Evolutionary conservation across 176 grass and related monocot genomes (phyloP), one percentile per base, ranked within the genome.

Genomic region (Metroxylon sagu): DNA sequence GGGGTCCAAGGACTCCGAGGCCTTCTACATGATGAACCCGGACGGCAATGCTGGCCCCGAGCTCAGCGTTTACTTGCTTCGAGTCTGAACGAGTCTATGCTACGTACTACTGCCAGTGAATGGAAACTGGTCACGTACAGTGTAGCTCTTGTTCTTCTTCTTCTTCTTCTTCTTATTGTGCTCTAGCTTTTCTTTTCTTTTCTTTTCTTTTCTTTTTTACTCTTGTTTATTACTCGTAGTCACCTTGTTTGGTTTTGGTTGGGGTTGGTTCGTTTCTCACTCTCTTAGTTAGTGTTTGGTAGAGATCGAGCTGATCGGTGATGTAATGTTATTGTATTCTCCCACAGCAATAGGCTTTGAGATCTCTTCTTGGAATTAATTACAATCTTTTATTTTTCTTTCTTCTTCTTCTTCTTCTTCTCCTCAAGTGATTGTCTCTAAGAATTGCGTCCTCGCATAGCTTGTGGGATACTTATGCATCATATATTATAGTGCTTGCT

Each of bases 1-100:
- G 8, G 90, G 90, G 0, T 86, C 82, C 3, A 81, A 84, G 69
- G 90, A 95, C 66, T 83, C 79, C 16, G 90, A 89, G 79, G 85
- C 85, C 25, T 95, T 95, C 69, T 95, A 95, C 79, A 95, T 95
- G 90, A 75, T 95, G 79, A 95, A 85, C 53, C 84, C 84, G 19
- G 89, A 94, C 61, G 84, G 81, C 63, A 83, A 76, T 70, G 77
- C 68, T 51, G 81, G 64, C 0, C 89, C 89, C 4, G 84, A 94
- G 77, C 89, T 94, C 59, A 94, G 89, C 71, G 88, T 94, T 70
- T 94, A 94, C 70, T 71, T 94, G 14, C 89, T 94, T 25, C 83
- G 89, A 35, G 89, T 94, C 62, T 94, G 64, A 30, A n/a, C 26
- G 26, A 17, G 60, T 39, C 28, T 64, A 63, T 15, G 1, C 28